These are phyloP conservation scores for Nothopassalora personata DNA, from an alignment of 2,329 filamentous ascomycete genomes.

Conservation along the genomic window DNA sequence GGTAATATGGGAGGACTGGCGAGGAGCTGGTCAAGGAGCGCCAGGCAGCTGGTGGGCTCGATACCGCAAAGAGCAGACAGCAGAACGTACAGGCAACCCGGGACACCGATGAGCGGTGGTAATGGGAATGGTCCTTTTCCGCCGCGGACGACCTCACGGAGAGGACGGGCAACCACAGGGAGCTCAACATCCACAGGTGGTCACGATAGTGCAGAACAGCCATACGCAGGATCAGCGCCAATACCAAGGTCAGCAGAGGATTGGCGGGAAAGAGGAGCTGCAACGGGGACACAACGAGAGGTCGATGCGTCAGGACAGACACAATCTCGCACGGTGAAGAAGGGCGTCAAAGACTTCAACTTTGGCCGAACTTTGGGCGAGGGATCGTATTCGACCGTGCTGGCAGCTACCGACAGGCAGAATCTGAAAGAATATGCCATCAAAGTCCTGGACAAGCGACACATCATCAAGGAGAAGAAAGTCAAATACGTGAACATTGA, in stretches of 20 bases:
- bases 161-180: constrained; percentile 36
- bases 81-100: constrained; percentile 58
- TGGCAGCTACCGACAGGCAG: constrained; percentile 86
- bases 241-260: constrained; percentile 68
- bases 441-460: constrained; percentile 95
- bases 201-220: constrained; percentile 21
- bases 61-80: constrained; percentile 62
- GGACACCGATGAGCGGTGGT: constrained; percentile 51
- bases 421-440: constrained; percentile 95
- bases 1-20: constrained; percentile 46
- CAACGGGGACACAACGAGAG: constrained; percentile 74
- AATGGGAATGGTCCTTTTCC: constrained; percentile 57
- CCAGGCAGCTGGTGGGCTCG: constrained; percentile 54
- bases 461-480: constrained; percentile 99
- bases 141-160: constrained; percentile 70
- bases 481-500: constrained; percentile 99
- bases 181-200: constrained; percentile 20
- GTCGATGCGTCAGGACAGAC: constrained; percentile 73
- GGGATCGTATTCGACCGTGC: constrained; percentile 95
- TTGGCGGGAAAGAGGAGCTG: constrained; percentile 94
- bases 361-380: constrained; percentile 89
- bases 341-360: constrained; percentile 93
- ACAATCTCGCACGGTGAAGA: constrained; percentile 80
- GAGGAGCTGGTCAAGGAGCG: constrained; percentile 60
- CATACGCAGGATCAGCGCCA: constrained; percentile 42